Evolutionary conservation across 768 basidiomycete species (phyloP), one percentile per base, ranked within the genome.

Genomic region (Tephrocybe sp.): DNA sequence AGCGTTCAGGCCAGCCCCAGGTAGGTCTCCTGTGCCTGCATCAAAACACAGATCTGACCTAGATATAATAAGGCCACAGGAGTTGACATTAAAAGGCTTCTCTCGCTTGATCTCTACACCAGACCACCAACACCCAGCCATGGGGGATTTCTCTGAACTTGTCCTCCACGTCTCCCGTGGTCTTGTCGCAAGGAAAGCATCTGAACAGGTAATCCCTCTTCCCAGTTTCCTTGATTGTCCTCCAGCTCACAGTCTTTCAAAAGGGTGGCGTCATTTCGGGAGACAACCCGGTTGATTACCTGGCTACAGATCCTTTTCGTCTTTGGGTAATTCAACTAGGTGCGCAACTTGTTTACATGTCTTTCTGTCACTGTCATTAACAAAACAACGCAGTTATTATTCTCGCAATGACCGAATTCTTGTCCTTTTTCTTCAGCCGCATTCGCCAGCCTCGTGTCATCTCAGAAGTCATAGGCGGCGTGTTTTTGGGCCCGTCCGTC

Each of bases 371-470:
- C 46, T 43, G 19, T 26, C 30, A 18, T 42, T 82, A 57, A 21
- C 37, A 19, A 57, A 21, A n/a, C 30, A 12, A 11, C 26, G 34
- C 67, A 83, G 87, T 87, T 42, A 80, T 98, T 58, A 92, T 98
- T 70, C 76, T 97, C 50, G 69, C 68, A 27, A 83, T 93, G 76
- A 83, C 84, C 36, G 88, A 94, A 61, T 49, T 87, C 2, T 79
- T 98, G 15, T 75, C 80, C 1, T 66, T 89, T n/a, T 46, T 79
- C 41, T 74, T 97, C 18, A 64, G 72, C 5, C 83, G 76, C 43
- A 80, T 96, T 31, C 83, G 82, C 28, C 95, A 98, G 59, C 96
- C 96, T 2, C 77, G 86, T 16, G 95, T 98, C 50, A 93, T 97
- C 40, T 85, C 93, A 39, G 95, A 98, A 64, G 88, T 97, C 53